Percentiles rank a stretch among this genome's conserved stretches.
Evolutionary conservation across 345 rosid species (phyloP).

Genomic region (Salix dunnii): DNA sequence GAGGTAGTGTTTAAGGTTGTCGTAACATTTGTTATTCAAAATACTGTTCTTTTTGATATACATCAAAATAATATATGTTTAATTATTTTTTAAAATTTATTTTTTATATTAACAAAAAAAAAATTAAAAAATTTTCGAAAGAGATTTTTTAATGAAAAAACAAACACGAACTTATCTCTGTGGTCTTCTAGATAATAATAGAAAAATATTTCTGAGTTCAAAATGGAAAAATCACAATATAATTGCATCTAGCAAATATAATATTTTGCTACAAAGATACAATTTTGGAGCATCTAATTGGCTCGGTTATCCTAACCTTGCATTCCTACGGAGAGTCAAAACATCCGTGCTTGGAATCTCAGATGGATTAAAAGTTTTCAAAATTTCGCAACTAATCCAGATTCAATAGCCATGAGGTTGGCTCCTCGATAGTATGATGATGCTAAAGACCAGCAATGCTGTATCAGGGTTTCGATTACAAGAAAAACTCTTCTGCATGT

Average conservation of each 20-base stretch:
- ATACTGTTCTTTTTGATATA: too few relatives aligned
- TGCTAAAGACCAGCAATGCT: not conserved
- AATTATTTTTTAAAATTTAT: too few relatives aligned
- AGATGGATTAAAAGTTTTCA: not conserved
- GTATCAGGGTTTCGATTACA: not conserved
- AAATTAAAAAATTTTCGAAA: too few relatives aligned
- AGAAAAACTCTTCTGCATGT: not conserved
- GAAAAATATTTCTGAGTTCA: not conserved
- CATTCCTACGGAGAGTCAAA: not conserved
- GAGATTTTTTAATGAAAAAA: too few relatives aligned
- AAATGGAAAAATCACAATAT: not conserved
- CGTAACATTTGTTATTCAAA: too few relatives aligned
- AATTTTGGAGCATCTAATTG: conserved; percentile 2
- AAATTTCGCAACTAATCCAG: conserved; percentile 6
- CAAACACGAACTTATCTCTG: not conserved
- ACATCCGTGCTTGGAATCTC: conserved; percentile 22
- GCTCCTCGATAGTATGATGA: not conserved
- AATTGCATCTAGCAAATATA: not conserved
- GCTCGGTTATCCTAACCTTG: not conserved
- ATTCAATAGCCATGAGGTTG: not conserved
- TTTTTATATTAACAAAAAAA: too few relatives aligned
- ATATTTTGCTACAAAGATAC: not conserved
- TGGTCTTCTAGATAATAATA: not conserved
- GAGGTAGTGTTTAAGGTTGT: too few relatives aligned
- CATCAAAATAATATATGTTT: too few relatives aligned